Evolutionary conservation across 202 grass and related monocot genomes (phyloP).

Genomic region (Hordeum pubiflorum): DNA sequence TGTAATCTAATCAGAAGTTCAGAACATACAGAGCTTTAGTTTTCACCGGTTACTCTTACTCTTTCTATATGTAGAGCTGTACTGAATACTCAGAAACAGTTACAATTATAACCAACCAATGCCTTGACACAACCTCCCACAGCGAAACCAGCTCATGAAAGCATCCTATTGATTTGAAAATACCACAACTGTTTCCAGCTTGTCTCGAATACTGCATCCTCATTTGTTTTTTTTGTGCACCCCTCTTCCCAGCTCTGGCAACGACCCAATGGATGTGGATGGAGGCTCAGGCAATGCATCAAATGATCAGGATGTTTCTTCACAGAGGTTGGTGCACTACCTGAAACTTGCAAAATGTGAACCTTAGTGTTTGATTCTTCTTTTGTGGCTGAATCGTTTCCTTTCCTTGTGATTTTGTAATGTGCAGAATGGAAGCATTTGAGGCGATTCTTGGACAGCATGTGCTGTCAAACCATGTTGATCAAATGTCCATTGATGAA

Average conservation of each 20-base stretch:
- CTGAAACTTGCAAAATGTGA: slow-evolving; percentile 6
- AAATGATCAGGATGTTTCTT: slow-evolving; percentile 51
- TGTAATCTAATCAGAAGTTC: neutral
- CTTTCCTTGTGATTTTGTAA: slow-evolving; percentile 21
- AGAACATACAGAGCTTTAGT: neutral
- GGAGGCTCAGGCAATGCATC: slow-evolving; percentile 28
- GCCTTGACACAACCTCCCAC: neutral
- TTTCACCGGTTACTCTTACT: too few species aligned
- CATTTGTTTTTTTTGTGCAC: neutral
- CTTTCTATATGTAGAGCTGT: too few species aligned
- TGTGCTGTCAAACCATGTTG: slow-evolving; percentile 64
- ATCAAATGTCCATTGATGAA: slow-evolving; percentile 68
- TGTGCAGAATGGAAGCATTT: slow-evolving; percentile 59
- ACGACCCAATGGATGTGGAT: slow-evolving; percentile 82
- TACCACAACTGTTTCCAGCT: too few species aligned
- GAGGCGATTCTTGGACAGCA: slow-evolving; percentile 74
- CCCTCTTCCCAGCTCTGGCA: slow-evolving; percentile 34
- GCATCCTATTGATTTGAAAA: too few species aligned
- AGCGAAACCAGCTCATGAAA: neutral
- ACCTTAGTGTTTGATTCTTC: neutral
- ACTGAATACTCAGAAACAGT: neutral
- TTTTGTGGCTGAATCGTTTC: slow-evolving; percentile 11
- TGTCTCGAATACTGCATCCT: neutral
- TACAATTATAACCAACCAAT: neutral
- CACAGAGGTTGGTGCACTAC: slow-evolving; percentile 42